Evolutionary conservation across 352 stramenopile genomes (phyloP).

Genomic region (Plasmopara viticola): DNA sequence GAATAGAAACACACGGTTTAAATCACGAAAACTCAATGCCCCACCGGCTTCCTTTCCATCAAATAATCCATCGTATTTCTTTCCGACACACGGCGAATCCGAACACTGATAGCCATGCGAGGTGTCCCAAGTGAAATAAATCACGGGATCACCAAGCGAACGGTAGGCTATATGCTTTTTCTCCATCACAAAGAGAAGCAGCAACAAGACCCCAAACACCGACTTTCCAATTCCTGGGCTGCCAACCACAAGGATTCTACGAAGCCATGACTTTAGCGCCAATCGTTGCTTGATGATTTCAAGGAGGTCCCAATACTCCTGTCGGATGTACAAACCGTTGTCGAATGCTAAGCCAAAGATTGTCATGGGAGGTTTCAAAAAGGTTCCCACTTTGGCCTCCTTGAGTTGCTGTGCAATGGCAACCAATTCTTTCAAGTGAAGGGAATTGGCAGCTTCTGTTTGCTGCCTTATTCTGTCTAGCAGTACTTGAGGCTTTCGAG

Average conservation of each 20-base stretch:
- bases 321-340: too few relatives aligned
- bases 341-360: too few relatives aligned
- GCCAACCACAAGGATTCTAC: constrained; percentile 11
- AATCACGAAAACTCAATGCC: background rate
- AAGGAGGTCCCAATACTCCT: too few relatives aligned
- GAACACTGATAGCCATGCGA: constrained; percentile 9
- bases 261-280: background rate
- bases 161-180: constrained; percentile 14
- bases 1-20: constrained; percentile 12
- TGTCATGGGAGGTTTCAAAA: too few relatives aligned
- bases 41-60: constrained; percentile 9
- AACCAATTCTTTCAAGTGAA: too few relatives aligned
- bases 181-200: constrained; percentile 17
- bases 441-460: too few relatives aligned
- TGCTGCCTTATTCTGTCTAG: constrained; percentile 5
- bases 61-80: too few relatives aligned
- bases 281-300: too few relatives aligned
- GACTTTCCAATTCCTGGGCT: constrained; percentile 19
- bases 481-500: too few relatives aligned
- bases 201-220: constrained; percentile 19
- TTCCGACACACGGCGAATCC: background rate
- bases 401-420: too few relatives aligned
- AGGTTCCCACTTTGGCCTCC: too few relatives aligned
- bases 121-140: constrained; percentile 8
- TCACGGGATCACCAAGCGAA: constrained; percentile 1